These are phyloP conservation scores for Penicillium paradoxum DNA, from an alignment of 495 filamentous ascomycete genomes.

Conservation along the genomic window DNA sequence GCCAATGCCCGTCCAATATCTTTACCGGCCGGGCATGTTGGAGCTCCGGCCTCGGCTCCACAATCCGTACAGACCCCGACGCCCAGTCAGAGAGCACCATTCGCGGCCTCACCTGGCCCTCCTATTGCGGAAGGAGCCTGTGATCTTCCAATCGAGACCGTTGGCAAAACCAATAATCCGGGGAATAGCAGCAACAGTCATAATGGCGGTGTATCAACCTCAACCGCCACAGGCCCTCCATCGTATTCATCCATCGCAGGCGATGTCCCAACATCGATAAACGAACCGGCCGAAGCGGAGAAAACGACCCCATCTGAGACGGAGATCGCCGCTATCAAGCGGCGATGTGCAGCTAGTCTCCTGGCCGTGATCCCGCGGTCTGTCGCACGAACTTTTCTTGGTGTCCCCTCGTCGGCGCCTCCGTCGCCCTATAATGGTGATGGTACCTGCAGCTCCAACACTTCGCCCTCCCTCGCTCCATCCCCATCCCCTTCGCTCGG, in stretches of 20 bases:
- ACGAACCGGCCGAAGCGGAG: conserved; percentile 2
- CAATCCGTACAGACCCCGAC: conserved; percentile 29
- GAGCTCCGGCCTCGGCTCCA: conserved; percentile 22
- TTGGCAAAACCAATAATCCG: conserved; percentile 11
- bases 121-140: conserved; percentile 5
- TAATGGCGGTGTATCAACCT: conserved; percentile 16
- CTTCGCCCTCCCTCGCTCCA: conserved; percentile 8
- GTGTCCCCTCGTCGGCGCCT: conserved; percentile 16
- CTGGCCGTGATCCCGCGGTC: conserved; percentile 41
- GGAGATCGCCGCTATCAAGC: conserved; percentile 50
- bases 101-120: background rate
- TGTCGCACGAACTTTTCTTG: conserved; percentile 39
- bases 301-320: conserved; percentile 25
- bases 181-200: conserved; percentile 6
- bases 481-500: conserved; percentile 12
- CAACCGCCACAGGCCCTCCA: background rate
- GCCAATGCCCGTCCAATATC: conserved; percentile 55
- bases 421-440: conserved; percentile 13
- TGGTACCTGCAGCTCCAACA: conserved; percentile 28
- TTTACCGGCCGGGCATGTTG: conserved; percentile 19
- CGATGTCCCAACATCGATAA: conserved; percentile 4
- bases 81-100: conserved; percentile 13
- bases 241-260: background rate
- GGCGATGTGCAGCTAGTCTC: conserved; percentile 49
- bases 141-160: conserved; percentile 10